Conservation (phyloP, 495 filamentous ascomycete genomes). For the Schizothecium vesticola region DNA sequence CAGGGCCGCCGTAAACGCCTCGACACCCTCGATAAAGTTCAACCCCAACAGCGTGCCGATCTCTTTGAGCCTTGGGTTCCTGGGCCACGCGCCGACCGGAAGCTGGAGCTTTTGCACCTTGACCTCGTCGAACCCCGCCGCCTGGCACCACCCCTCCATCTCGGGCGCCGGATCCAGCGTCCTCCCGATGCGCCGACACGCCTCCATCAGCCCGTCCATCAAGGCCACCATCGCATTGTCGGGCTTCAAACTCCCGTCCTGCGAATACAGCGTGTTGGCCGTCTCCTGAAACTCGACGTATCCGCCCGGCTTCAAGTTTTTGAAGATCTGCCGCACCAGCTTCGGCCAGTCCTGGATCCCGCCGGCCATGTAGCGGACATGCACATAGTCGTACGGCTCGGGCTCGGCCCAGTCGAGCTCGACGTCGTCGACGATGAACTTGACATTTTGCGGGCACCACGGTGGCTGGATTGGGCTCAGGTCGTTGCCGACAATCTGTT, state of each 20-base stretch:
- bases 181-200: slow-evolving; percentile 24
- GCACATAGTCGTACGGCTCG: slow-evolving; percentile 50
- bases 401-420: slow-evolving; percentile 50
- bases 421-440: slow-evolving; percentile 50
- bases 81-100: slow-evolving; percentile 42
- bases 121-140: slow-evolving; percentile 36
- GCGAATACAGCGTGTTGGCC: slow-evolving; percentile 28
- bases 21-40: slow-evolving; percentile 27
- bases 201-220: slow-evolving; percentile 33
- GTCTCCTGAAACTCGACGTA: slow-evolving; percentile 49
- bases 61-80: slow-evolving; percentile 43
- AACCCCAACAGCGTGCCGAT: slow-evolving; percentile 39
- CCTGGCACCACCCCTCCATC: slow-evolving; percentile 23
- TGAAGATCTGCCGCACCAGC: slow-evolving; percentile 41
- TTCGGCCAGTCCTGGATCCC: slow-evolving; percentile 45
- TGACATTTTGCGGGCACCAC: slow-evolving; percentile 51
- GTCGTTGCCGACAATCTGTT: slow-evolving; percentile 43
- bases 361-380: slow-evolving; percentile 46
- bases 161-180: slow-evolving; percentile 17
- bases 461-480: slow-evolving; percentile 49
- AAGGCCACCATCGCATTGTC: slow-evolving; percentile 32
- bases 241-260: slow-evolving; percentile 34
- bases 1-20: slow-evolving; percentile 27
- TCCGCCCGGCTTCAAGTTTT: slow-evolving; percentile 44
- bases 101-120: slow-evolving; percentile 28